Evolutionary conservation across 23 red algal species (phyloP).

Genomic region (Gracilaria gracilis): DNA sequence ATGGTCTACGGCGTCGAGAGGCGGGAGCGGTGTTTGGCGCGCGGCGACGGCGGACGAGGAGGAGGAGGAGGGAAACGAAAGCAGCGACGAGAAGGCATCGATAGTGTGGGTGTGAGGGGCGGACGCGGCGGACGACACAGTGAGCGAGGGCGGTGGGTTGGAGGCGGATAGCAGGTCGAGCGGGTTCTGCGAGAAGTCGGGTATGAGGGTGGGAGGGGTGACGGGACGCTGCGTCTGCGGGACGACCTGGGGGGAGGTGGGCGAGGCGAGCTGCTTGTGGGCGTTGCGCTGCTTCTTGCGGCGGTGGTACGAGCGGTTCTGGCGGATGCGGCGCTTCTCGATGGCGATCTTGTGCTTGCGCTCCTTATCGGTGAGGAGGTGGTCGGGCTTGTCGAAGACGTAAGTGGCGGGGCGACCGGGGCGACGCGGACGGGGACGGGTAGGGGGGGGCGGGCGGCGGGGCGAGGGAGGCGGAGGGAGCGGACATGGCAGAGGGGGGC

Average conservation of each 20-base stretch:
- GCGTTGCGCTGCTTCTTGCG: conserved; percentile 49
- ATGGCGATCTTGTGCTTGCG: conserved; percentile 87
- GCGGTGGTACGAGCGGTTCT: conserved; percentile 92
- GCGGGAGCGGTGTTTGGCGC: neutral
- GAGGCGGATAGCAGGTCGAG: conserved; percentile 51
- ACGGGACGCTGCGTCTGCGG: neutral
- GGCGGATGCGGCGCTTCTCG: conserved; percentile 82
- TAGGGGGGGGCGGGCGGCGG: neutral
- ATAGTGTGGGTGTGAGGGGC: neutral
- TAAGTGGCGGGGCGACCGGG: conserved; percentile 88
- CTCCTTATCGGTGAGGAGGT: conserved; percentile 83
- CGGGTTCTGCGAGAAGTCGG: conserved; percentile 69
- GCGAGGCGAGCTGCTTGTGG: neutral
- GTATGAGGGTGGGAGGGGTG: conserved; percentile 17
- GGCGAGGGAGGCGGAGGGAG: conserved; percentile 20
- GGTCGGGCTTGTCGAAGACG: conserved; percentile 89
- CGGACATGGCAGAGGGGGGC: neutral
- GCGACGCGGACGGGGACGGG: conserved; percentile 23
- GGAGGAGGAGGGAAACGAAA: neutral
- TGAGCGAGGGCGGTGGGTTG: neutral
- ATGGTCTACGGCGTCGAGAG: neutral
- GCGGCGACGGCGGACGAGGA: neutral
- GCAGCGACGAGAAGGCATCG: conserved; percentile 15
- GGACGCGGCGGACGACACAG: conserved; percentile 1
- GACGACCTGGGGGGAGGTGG: conserved; percentile 9